A percentile compares a stretch with the other conserved stretches of the same genome.
Conservation (phyloP, 192 early-diverging fungal species). For the Coemansia sp. region DNA sequence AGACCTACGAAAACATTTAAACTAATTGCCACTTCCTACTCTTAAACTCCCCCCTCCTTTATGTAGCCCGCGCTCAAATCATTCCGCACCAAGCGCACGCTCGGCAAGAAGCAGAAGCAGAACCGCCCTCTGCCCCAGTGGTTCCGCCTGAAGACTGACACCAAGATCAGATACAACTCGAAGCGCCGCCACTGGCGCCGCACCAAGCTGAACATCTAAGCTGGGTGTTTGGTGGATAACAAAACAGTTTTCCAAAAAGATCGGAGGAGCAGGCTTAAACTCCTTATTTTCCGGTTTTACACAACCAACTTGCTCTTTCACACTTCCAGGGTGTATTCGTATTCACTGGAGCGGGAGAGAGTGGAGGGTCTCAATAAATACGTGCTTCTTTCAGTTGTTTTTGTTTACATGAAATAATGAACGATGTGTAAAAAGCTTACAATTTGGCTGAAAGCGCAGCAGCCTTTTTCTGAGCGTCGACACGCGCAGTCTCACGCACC, state of each 20-base stretch:
- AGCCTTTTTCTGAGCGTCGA: slow-evolving; percentile 18
- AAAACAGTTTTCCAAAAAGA: not conserved
- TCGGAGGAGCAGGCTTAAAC: too few species aligned
- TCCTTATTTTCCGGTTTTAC: too few species aligned
- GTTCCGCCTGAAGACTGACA: slow-evolving; percentile 94
- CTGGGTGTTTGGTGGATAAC: slow-evolving; percentile 2
- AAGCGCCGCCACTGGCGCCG: slow-evolving; percentile 99
- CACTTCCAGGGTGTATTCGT: too few species aligned
- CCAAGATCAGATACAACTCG: slow-evolving; percentile 96
- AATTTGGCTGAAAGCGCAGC: slow-evolving; percentile 26
- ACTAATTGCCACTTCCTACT: too few species aligned
- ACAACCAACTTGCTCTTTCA: too few species aligned
- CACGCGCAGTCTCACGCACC: slow-evolving; percentile 33
- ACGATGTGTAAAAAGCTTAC: not conserved
- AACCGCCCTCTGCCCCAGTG: slow-evolving; percentile 98
- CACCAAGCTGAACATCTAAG: slow-evolving; percentile 95
- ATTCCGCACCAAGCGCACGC: slow-evolving; percentile 93
- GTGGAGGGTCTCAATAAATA: not conserved
- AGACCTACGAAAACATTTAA: too few species aligned
- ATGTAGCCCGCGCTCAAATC: slow-evolving; percentile 95
- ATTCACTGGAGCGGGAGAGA: too few species aligned
- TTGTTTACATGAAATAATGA: not conserved
- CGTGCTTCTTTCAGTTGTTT: not conserved
- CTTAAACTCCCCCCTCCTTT: not conserved
- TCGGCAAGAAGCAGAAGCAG: slow-evolving; percentile 99